phyloP scores from a whole-genome alignment of 371 early-diverging fungal genomes.

The Smittium culicis region DNA sequence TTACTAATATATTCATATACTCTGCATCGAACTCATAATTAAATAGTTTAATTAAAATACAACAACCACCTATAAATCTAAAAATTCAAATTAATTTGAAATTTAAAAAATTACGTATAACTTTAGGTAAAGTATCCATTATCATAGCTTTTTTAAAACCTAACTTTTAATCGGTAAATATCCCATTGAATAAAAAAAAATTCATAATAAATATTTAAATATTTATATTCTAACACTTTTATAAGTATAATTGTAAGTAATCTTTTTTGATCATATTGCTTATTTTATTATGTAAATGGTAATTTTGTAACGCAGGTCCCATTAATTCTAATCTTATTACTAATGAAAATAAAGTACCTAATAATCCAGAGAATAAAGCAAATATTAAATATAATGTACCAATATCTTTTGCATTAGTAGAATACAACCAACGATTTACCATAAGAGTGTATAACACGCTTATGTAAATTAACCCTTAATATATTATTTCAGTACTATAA shows the following conservation, averaged over 20 bases:
- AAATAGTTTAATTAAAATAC: too few species aligned
- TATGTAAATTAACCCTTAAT: constrained; percentile 10
- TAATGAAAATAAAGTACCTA: constrained; percentile 33
- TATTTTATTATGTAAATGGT: constrained; percentile 26
- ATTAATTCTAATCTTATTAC: constrained; percentile 39
- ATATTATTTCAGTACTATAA: constrained; percentile 13
- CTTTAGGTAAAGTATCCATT: too few species aligned
- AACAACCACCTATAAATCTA: too few species aligned
- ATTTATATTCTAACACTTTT: constrained; percentile 13
- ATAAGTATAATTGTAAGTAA: constrained; percentile 16
- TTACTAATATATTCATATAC: too few species aligned
- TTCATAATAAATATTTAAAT: constrained; percentile 13
- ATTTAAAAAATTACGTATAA: too few species aligned
- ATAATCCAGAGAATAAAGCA: constrained; percentile 34
- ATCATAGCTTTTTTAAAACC: too few species aligned
- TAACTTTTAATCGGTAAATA: too few species aligned
- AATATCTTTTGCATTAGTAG: constrained; percentile 37
- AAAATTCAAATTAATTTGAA: too few species aligned
- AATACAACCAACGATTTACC: constrained; percentile 29
- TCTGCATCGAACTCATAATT: too few species aligned
- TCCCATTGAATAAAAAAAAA: not conserved
- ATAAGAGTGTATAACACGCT: constrained; percentile 1
- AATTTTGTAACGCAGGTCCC: constrained; percentile 32
- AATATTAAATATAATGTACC: constrained; percentile 36
- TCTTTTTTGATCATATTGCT: constrained; percentile 11